A percentile compares a stretch with the other conserved stretches of the same genome.
These are phyloP conservation scores for Epichloe sylvatica DNA, from an alignment of 2,329 filamentous ascomycete species.

Conservation along the genomic window DNA sequence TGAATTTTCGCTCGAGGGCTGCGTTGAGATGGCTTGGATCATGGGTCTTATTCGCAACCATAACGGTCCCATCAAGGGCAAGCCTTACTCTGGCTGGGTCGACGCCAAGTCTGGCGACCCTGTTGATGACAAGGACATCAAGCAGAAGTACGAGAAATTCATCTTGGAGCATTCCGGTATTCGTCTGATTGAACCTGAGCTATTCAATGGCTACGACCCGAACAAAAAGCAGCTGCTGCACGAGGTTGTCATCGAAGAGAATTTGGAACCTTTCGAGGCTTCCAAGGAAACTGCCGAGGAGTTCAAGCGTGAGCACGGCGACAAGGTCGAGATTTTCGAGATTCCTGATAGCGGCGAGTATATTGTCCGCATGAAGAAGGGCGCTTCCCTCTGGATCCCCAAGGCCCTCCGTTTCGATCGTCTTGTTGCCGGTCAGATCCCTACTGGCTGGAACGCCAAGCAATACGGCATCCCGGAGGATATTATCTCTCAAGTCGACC, in stretches of 20 bases:
- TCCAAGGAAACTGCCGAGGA: constrained; percentile 96
- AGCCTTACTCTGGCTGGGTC: constrained; percentile 93
- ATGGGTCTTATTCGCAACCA: constrained; percentile 99
- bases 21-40: constrained; percentile 99
- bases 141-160: constrained; percentile 91
- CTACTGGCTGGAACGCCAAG: constrained; percentile 93
- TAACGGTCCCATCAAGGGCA: constrained; percentile 89
- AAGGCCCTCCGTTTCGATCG: constrained; percentile 96
- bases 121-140: constrained; percentile 95
- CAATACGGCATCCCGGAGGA: constrained; percentile 93
- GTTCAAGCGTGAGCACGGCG: constrained; percentile 92
- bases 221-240: constrained; percentile 98
- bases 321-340: constrained; percentile 96
- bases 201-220: constrained; percentile 93
- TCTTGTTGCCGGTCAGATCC: constrained; percentile 91
- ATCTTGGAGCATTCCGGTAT: constrained; percentile 96
- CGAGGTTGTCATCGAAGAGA: constrained; percentile 93
- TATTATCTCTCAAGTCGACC: constrained; percentile 94
- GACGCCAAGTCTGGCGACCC: constrained; percentile 89
- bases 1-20: constrained; percentile 93
- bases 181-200: constrained; percentile 89
- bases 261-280: constrained; percentile 90
- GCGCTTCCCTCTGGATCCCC: constrained; percentile 87
- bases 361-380: constrained; percentile 89
- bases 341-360: constrained; percentile 88